These are phyloP conservation scores for Pyrrhoderma noxium DNA, from an alignment of 1,284 basidiomycete genomes.

Conservation along the genomic window DNA sequence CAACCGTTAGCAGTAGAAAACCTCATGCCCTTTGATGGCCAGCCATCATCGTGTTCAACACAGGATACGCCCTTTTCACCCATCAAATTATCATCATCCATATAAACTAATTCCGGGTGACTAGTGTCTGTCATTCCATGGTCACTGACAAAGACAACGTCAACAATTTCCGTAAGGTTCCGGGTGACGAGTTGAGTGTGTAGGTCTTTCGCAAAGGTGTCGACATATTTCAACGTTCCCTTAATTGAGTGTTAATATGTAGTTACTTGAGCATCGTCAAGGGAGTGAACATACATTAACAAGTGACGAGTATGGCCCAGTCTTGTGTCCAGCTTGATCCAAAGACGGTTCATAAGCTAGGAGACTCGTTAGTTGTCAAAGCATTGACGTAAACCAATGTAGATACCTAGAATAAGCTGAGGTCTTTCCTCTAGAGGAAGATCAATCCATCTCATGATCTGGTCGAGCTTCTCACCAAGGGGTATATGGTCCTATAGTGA, in stretches of 20 bases:
- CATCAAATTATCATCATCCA: constrained; percentile 85
- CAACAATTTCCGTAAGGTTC: constrained; percentile 76
- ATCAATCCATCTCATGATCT: constrained; percentile 75
- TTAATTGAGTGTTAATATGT: constrained; percentile 24
- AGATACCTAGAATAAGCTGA: constrained; percentile 68
- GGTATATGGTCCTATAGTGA: constrained; percentile 48
- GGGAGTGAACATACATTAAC: constrained; percentile 51
- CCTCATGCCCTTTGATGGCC: constrained; percentile 80
- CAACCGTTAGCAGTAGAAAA: constrained; percentile 44
- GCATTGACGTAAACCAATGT: not conserved
- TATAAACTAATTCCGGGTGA: constrained; percentile 65
- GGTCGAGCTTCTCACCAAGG: constrained; percentile 60
- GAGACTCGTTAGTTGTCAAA: constrained; percentile 5
- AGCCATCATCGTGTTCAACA: constrained; percentile 75
- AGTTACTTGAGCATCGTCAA: not conserved
- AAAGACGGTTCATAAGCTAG: constrained; percentile 70
- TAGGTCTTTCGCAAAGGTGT: constrained; percentile 68
- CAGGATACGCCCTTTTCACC: constrained; percentile 53
- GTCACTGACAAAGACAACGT: constrained; percentile 86
- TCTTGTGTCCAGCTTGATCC: constrained; percentile 75
- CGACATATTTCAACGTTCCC: constrained; percentile 63
- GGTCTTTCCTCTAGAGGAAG: constrained; percentile 61
- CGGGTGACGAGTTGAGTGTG: constrained; percentile 57
- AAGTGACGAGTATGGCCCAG: constrained; percentile 65
- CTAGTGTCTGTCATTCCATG: constrained; percentile 90